Evolutionary conservation across 169 alveolate species (phyloP).

Genomic region (Plasmodium inui): DNA sequence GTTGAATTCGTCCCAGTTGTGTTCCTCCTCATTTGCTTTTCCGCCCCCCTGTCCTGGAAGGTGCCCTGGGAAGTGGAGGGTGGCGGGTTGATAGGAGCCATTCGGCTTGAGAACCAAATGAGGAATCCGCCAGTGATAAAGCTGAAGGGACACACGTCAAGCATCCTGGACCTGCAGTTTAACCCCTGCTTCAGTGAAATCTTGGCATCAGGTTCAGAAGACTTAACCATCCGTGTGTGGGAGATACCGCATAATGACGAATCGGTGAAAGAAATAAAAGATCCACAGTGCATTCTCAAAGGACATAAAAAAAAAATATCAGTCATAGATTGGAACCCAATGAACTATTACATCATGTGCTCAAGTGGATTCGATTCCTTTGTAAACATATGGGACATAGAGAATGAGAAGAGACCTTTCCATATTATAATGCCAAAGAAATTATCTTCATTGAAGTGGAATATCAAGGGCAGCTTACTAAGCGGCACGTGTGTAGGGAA

Average conservation of each 20-base stretch:
- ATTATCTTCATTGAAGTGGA: conserved; percentile 82
- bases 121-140: conserved; percentile 78
- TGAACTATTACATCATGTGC: conserved; percentile 77
- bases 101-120: conserved; percentile 77
- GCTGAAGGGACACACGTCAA: conserved; percentile 81
- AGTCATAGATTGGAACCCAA: conserved; percentile 81
- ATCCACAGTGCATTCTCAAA: conserved; percentile 72
- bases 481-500: conserved; percentile 23
- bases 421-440: conserved; percentile 74
- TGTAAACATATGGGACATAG: conserved; percentile 83
- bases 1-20: background rate
- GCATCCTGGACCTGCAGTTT: conserved; percentile 79
- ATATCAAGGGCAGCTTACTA: conserved; percentile 67
- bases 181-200: conserved; percentile 79
- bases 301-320: conserved; percentile 84
- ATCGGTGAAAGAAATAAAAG: conserved; percentile 27
- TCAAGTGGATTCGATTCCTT: conserved; percentile 79
- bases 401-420: conserved; percentile 76
- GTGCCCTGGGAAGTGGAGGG: conserved; percentile 87
- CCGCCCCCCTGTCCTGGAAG: conserved; percentile 7
- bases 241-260: conserved; percentile 73
- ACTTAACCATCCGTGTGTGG: conserved; percentile 80
- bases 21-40: background rate
- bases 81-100: conserved; percentile 82
- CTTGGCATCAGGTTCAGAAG: conserved; percentile 85